A percentile compares a stretch with the other conserved stretches of the same genome.
phyloP scores from a whole-genome alignment of 2,329 filamentous ascomycete species.

The Hymenotorrendiella dingleyae region DNA sequence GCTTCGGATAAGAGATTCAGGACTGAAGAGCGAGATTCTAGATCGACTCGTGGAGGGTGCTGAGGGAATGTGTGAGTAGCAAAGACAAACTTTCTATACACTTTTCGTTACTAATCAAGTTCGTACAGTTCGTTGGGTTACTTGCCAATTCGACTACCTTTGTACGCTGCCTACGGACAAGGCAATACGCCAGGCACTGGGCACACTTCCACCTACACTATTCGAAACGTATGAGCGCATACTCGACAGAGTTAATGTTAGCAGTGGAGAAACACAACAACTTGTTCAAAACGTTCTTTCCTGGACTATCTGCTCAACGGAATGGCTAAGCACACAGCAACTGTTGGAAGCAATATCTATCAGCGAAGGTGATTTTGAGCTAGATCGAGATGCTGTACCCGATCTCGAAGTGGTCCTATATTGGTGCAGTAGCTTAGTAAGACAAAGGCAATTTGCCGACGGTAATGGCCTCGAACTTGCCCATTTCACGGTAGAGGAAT shows the following conservation, averaged over 20 bases:
- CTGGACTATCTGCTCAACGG: background rate
- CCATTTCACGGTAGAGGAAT: background rate
- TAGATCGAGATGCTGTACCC: background rate
- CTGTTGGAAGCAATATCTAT: background rate
- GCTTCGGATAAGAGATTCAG: background rate
- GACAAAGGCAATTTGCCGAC: background rate
- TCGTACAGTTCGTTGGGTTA: slow-evolving; percentile 6
- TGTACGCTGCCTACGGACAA: slow-evolving; percentile 14
- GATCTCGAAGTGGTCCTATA: background rate
- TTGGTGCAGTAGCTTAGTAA: background rate
- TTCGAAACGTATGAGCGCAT: slow-evolving; percentile 9
- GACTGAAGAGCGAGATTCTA: background rate
- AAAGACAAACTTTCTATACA: no score
- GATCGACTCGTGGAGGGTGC: background rate
- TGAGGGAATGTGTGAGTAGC: background rate
- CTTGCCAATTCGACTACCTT: slow-evolving; percentile 11
- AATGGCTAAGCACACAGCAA: background rate
- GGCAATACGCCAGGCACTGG: slow-evolving; percentile 4
- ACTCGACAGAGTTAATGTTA: slow-evolving; percentile 13
- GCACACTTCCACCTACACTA: slow-evolving; percentile 1
- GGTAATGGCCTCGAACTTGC: background rate
- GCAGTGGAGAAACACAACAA: background rate
- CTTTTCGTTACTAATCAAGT: no score
- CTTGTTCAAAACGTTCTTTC: background rate
- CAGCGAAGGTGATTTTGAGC: background rate